Percentiles rank a stretch among this genome's conserved stretches.
These are phyloP conservation scores for Warburgia ugandensis DNA, from an alignment of 164 flowering plant genomes.

Conservation along the genomic window DNA sequence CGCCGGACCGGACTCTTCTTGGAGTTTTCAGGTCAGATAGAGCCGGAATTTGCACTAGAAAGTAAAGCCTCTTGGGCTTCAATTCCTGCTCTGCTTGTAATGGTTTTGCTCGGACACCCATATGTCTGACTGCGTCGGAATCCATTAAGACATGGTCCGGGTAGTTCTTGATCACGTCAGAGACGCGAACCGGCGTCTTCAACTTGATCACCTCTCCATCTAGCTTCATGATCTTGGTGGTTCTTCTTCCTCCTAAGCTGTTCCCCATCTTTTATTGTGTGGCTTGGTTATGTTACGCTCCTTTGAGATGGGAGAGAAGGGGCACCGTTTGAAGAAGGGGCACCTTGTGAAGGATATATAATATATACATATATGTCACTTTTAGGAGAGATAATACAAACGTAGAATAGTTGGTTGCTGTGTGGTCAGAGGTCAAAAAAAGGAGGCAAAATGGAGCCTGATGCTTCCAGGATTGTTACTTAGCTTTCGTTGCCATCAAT, in stretches of 20 bases:
- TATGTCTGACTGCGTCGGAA: constrained; percentile 38
- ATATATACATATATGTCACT: too few relatives aligned
- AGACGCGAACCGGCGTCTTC: constrained; percentile 34
- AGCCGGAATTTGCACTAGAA: constrained; percentile 40
- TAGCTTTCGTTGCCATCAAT: too few relatives aligned
- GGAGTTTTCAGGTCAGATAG: constrained; percentile 15
- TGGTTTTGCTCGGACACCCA: constrained; percentile 47
- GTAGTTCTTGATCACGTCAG: constrained; percentile 31
- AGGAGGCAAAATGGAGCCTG: too few relatives aligned
- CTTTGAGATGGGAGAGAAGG: too few relatives aligned
- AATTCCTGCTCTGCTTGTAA: constrained; percentile 32
- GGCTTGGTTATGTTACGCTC: too few relatives aligned
- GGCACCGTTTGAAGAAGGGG: too few relatives aligned
- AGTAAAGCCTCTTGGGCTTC: constrained; percentile 39
- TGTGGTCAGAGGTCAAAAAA: too few relatives aligned
- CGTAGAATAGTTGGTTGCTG: too few relatives aligned
- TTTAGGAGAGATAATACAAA: too few relatives aligned
- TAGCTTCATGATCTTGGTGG: constrained; percentile 47
- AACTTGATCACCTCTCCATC: constrained; percentile 40
- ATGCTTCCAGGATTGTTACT: too few relatives aligned
- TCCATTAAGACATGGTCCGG: constrained; percentile 46
- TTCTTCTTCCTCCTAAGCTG: constrained; percentile 33
- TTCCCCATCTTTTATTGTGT: constrained; percentile 42
- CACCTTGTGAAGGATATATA: too few relatives aligned
- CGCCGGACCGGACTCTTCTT: constrained; percentile 33